Base-by-base conservation (phyloP, 345 rosid species). In the Murraya koenigii region DNA sequence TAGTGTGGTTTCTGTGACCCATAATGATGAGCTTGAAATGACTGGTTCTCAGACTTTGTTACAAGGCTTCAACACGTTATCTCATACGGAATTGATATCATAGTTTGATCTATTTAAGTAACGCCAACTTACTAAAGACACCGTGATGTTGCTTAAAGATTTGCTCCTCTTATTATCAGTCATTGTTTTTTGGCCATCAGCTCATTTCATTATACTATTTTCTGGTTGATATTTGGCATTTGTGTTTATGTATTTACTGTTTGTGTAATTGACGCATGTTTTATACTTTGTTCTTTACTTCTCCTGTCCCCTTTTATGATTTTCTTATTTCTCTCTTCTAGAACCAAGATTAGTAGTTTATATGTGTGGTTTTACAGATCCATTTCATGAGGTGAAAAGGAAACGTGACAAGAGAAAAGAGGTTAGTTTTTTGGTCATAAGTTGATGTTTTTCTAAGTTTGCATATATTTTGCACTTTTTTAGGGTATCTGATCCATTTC, bases 341-440 rank as follows among this genome's bases (percentile, higher is more conserved):
- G 36, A 79, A 68, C 60, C 26, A 26, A 61, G 52, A 80, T 85
- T 74, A 84, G 59, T 33, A 54, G n/a, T 68, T 58, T 77, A 38
- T 80, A 54, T 82, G 71, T 77, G 54, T 83, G 73, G 77, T 72
- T 85, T 71, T 69, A 75, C 94, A 95, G 98, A 88, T 87, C 77
- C 98, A 68, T 95, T 95, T 82, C 95, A 81, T 69, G 97, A 90
- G 88, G 98, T 95, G 66, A 95, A 84, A 82, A 89, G 94, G 59
- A 95, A 86, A 79, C 95, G 97, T 14, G 97, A 90, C 76, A 87
- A 82, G 84, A 91, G 79, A 72, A 95, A 93, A 85, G 97, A 93
- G 91, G 98, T 93, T 86, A 35, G 76, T 65, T 5, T 32, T 44
- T 75, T 22, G 8, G 9, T 23, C 54, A 22, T 39, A 65, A 56